Evolutionary conservation across 2,329 filamentous ascomycete genomes (phyloP), one percentile per base, ranked within the genome.

Genomic region (Dactylella cylindrospora): DNA sequence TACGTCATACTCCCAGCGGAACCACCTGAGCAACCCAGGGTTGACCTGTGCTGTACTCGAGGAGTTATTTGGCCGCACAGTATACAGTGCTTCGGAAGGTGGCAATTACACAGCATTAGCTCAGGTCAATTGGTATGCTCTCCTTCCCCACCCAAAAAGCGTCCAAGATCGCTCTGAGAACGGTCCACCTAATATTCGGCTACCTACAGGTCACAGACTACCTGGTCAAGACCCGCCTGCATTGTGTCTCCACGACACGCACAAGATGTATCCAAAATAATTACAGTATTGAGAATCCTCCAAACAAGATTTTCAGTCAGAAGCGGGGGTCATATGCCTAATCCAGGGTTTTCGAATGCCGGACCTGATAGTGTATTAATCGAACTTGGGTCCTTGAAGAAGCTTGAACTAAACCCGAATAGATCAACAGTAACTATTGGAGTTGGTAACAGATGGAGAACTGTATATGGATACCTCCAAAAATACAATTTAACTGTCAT

Each of bases 241-340:
- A 45, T 45, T 20, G 12, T 45, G 10, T 45, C 41, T 33, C 41
- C 41, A 45, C 19, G 28, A 35, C 32, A 45, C n/a, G 41, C 41
- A 28, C 41, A 45, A 31, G 41, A 45, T 45, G 19, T 45, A 6
- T 45, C 41, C 17, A 45, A 38, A n/a, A 26, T 35, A n/a, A 40
- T 50, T 29, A 5, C 39, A 29, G 32, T 39, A 2, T 35, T 50
- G 10, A 22, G 33, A 19, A 25, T 7, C 12, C 45, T 50, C 33
- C 45, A 50, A 20, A 50, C 45, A 13, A 52, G 43, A 20, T 83
- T 83, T 65, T 79, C 80, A 5, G 70, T 80, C 66, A 79, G 80
- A 66, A 78, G 77, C 7, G 80, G 80, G 22, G 81, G 81, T 1
- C 80, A 83, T 70, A 79, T 3, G 80, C 80, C 67, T 73, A 50